phyloP scores from a whole-genome alignment of 2,329 filamentous ascomycete genomes.

The Alternaria longipes region DNA sequence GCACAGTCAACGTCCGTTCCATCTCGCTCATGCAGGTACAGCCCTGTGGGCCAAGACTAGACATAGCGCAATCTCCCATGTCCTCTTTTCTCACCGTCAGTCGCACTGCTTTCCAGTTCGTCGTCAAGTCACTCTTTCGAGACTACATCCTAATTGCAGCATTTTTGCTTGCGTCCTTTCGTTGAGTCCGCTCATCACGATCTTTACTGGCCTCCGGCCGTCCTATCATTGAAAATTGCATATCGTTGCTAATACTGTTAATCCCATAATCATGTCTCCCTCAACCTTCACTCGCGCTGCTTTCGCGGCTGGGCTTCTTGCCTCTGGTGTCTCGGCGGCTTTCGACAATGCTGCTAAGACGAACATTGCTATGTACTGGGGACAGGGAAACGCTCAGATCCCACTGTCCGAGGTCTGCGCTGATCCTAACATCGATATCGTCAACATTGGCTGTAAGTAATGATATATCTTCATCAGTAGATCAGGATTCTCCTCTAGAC shows the following conservation, averaged over 20 bases:
- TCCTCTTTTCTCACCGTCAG: conserved; percentile 32
- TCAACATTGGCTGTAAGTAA: conserved; percentile 59
- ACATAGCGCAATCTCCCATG: conserved; percentile 40
- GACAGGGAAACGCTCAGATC: conserved; percentile 62
- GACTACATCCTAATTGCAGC: conserved; percentile 44
- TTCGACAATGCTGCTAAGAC: conserved; percentile 55
- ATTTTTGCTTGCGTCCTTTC: conserved; percentile 66
- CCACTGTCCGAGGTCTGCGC: conserved; percentile 62
- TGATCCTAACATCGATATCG: conserved; percentile 63
- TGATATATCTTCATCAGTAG: background rate
- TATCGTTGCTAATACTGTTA: conserved; percentile 30
- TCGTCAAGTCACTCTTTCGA: conserved; percentile 42
- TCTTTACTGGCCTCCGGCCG: conserved; percentile 52
- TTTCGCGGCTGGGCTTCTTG: conserved; percentile 47
- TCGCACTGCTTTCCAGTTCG: conserved; percentile 32
- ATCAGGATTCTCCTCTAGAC: background rate
- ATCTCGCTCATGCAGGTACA: conserved; percentile 38
- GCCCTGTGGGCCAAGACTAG: conserved; percentile 28
- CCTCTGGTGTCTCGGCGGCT: conserved; percentile 50
- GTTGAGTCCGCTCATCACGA: conserved; percentile 54
- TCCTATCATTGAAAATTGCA: conserved; percentile 49
- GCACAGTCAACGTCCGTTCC: conserved; percentile 27
- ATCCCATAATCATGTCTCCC: conserved; percentile 49
- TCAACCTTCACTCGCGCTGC: conserved; percentile 44
- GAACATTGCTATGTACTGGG: conserved; percentile 65